These are phyloP conservation scores for Aspergillus hortae DNA, from an alignment of 2,329 filamentous ascomycete species.

Conservation along the genomic window DNA sequence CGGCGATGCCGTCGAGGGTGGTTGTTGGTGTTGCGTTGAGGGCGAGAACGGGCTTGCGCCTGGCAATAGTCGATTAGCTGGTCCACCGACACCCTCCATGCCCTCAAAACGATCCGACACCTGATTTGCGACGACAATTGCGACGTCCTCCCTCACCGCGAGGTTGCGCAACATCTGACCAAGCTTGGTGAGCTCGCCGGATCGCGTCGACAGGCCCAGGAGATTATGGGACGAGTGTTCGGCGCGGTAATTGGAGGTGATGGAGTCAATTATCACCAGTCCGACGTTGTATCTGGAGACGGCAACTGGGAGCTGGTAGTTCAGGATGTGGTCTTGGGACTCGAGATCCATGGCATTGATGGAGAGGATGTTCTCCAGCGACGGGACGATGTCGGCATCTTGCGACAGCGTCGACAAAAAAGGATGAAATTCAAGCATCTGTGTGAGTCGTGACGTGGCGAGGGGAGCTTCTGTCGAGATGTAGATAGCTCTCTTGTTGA, in stretches of 20 bases:
- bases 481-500: conserved; percentile 76
- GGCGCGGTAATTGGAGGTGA: conserved; percentile 92
- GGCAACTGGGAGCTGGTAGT: conserved; percentile 86
- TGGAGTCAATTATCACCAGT: conserved; percentile 81
- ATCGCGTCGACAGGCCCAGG: conserved; percentile 66
- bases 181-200: conserved; percentile 72
- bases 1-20: conserved; percentile 18
- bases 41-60: conserved; percentile 5
- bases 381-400: conserved; percentile 46
- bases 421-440: conserved; percentile 70
- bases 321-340: conserved; percentile 89
- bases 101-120: conserved; percentile 79
- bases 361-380: conserved; percentile 72
- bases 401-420: conserved; percentile 48
- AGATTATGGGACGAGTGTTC: conserved; percentile 56
- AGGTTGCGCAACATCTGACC: conserved; percentile 70
- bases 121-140: conserved; percentile 91
- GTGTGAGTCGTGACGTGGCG: conserved; percentile 73
- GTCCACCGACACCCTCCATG: conserved; percentile 11
- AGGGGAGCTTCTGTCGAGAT: conserved; percentile 89
- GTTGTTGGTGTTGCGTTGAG: conserved; percentile 11
- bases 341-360: conserved; percentile 86
- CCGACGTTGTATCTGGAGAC: conserved; percentile 73
- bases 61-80: neutral
- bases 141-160: conserved; percentile 70